These are phyloP conservation scores for Fraxinus greggii DNA, from an alignment of 305 asterid species.

Conservation along the genomic window DNA sequence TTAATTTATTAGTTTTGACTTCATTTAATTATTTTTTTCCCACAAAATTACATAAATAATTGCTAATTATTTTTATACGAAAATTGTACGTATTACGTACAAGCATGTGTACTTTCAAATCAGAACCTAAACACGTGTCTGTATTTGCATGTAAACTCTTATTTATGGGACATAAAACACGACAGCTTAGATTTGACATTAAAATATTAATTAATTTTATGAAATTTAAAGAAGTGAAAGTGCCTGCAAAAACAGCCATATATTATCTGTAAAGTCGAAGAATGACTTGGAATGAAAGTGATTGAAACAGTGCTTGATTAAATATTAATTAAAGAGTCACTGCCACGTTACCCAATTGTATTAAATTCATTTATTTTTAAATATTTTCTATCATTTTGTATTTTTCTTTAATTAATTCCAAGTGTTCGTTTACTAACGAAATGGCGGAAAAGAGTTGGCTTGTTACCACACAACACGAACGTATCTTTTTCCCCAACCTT, in stretches of 20 bases:
- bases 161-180: background rate
- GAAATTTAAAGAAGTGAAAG: background rate
- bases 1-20: constrained; percentile 22
- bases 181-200: constrained; percentile 7
- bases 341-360: background rate
- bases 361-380: background rate
- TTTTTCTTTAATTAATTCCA: background rate
- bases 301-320: background rate
- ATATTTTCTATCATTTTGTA: background rate
- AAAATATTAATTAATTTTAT: background rate
- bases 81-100: constrained; percentile 43
- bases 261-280: constrained; percentile 41
- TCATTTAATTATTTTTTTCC: background rate
- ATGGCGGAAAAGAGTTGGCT: background rate
- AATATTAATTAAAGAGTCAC: background rate
- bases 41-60: background rate
- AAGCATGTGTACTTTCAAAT: constrained; percentile 35
- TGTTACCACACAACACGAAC: background rate
- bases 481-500: background rate
- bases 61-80: background rate
- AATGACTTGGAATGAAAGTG: constrained; percentile 35
- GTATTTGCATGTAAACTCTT: constrained; percentile 18
- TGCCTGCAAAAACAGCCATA: constrained; percentile 25
- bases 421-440: background rate
- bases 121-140: constrained; percentile 34